Base-by-base conservation (phyloP, 805 yeast species). In the Cyberlindnera mycetangii region DNA sequence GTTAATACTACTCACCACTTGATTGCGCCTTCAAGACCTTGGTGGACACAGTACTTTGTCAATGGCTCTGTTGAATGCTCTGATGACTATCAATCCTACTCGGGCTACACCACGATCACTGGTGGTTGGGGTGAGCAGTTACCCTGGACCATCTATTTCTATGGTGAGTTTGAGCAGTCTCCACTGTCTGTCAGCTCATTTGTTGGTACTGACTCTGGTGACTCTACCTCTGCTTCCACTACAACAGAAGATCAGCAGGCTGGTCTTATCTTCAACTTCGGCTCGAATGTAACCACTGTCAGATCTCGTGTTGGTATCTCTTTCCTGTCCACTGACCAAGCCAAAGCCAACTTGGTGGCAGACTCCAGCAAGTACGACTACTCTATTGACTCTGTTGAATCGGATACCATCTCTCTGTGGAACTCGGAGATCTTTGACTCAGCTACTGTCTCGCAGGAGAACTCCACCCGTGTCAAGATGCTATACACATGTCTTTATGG, bases 111-210 rank as follows among this genome's bases (percentile, higher is more conserved):
- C 0, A 52, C 60, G 2, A 51, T 62, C 24, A 49, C 51, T 14
- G 65, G 66, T 18, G 70, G 70, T 5, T 64, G 68, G 67, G 66
- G 64, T 11, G 55, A 56, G 7, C 63, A 61, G 38, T 33, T 39
- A 7, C 48, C 60, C 1, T 64, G 66, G 66, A 56, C 54, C 4
- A 53, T 64, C 21, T 61, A 59, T 44, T 64, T 54, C 43, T 62
- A 62, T 51, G 67, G 62, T 2, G 56, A 58, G 25, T 66, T 66
- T 44, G 57, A 60, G 30, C 41, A 39, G 7, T 31, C 47, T 3
- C 59, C 64, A 3, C 24, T 24, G 3, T 31, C 24, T 2, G 51
- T 55, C 8, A 39, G 42, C 12, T 45, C 57, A 9, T 60, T 56
- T 42, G 27, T 44, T 22, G 53, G 37, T 9, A 32, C 21, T 2